Base-by-base conservation (phyloP, 1,139 yeast species). In the Lodderomyces pseudojiufengensis region DNA sequence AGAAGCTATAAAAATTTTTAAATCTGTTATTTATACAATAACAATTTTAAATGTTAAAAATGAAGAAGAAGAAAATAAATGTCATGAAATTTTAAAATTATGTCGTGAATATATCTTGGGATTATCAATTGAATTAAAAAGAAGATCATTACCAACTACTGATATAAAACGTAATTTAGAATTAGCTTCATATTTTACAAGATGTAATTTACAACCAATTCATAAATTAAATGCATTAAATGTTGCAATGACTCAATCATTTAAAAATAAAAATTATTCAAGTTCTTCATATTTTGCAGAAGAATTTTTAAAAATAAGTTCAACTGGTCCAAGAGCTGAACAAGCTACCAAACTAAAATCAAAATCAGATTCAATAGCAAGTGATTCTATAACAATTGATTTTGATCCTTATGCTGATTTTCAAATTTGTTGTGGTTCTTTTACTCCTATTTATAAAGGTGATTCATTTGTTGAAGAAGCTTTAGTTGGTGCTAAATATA, bases 41-140 rank as follows among this genome's bases (percentile, higher is more conserved):
- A 70, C 87, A 2, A 76, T 92, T 3, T 57, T 84, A 29, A 79
- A 86, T 9, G 96, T 88, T 24, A 72, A 76, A 24, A 72, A 74
- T 39, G 80, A 80, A 43, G 88, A 80, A 15, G 90, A 87, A 45
- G 95, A 84, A 49, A 70, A 73, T 28, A 84, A 80, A 57, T 86
- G 95, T 50, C 70, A 70, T 47, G 88, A 83, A 46, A 70, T 88
- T 2, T 66, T 94, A 49, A 69, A 70, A 20, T 70, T 84, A 44
- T 85, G 96, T 60, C 84, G 84, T 48, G 96, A 92, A 56, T 94
- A 94, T 58, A 87, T 94, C 51, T 61, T 92, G 38, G 98, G 97
- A 14, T 75, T 90, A 48, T 82, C 95, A 21, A 86, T 92, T 47
- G 98, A 94, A 61, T 72, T 92, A 46, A 77, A 77, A 39, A 88